Base-by-base conservation (phyloP, 129 eudicot species). In the Ambrosia trifida region DNA sequence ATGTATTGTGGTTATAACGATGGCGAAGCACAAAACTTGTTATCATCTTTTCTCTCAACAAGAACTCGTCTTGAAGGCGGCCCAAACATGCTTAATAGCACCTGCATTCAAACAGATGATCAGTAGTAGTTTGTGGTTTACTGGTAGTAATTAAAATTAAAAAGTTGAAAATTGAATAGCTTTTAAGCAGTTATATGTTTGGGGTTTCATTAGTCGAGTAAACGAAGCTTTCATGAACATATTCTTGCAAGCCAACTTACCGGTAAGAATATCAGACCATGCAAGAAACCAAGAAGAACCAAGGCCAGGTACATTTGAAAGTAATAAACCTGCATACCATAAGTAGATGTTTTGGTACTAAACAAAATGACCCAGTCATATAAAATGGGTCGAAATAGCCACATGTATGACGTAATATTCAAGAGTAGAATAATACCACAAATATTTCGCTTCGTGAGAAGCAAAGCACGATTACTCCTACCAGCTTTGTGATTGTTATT, bases 221-320 rank as follows among this genome's bases (percentile, higher is more conserved):
- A n/a, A n/a, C n/a, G n/a, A n/a, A n/a, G n/a, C n/a, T 47, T 20
- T 46, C 24, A 30, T 33, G 11, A 41, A 54, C 31, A 71, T 18
- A 33, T 71, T 54, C 63, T 43, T 9, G 33, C 51, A 38, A 49
- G 35, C 38, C 3, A 67, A 72, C 97, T 90, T 86, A 58, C 64
- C 0, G 99, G 99, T 80, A 94, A 86, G 79, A 94, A 94, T 47
- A 94, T 77, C 13, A 94, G 88, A 35, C 99, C 99, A 40, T 94
- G 97, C 82, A 94, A 79, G 86, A 94, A 94, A 57, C 99, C 99
- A 11, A 94, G 97, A 72, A 94, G 93, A 72, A 94, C 99, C 83
- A 94, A 78, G 53, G 97, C 87, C 72, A 94, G 72, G 75, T 90
- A 94, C 99, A 94, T 94, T 85, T 94, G 85, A 86, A 94, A 94